phyloP scores from a whole-genome alignment of 2,329 filamentous ascomycete genomes.

The Fusarium sp. region DNA sequence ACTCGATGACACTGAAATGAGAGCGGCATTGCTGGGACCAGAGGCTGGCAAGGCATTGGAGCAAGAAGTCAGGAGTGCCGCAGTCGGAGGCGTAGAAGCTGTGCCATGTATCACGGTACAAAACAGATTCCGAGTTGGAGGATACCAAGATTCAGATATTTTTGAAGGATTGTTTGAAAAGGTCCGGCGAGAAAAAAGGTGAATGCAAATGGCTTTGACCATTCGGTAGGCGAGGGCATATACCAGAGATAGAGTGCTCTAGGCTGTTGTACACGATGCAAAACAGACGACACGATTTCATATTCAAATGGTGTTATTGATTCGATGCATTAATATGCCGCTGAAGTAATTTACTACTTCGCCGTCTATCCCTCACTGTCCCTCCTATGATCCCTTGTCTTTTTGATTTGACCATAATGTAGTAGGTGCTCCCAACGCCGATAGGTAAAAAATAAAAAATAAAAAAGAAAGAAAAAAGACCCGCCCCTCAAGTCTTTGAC shows the following conservation, averaged over 20 bases:
- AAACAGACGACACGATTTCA: neutral
- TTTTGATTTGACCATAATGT: conserved; percentile 23
- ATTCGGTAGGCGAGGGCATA: neutral
- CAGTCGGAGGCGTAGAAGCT: conserved; percentile 62
- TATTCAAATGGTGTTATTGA: conserved; percentile 17
- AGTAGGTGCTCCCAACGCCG: conserved; percentile 25
- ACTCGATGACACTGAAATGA: conserved; percentile 46
- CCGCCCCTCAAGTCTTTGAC: conserved; percentile 3
- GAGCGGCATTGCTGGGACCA: conserved; percentile 47
- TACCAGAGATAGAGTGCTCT: neutral
- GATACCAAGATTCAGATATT: conserved; percentile 73
- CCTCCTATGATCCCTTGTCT: conserved; percentile 9
- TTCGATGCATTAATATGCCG: conserved; percentile 22
- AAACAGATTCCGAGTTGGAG: conserved; percentile 73
- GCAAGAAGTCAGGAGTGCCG: conserved; percentile 46
- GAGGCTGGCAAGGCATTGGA: conserved; percentile 47
- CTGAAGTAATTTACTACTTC: conserved; percentile 15
- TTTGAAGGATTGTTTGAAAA: conserved; percentile 76
- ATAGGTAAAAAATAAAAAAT: neutral
- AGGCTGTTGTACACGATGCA: neutral
- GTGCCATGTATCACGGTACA: conserved; percentile 82
- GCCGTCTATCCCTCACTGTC: conserved; percentile 22
- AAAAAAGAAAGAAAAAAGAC: neutral
- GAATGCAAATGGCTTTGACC: neutral
- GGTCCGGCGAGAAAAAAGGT: conserved; percentile 50